Percentiles rank a stretch among this genome's conserved stretches.
phyloP scores from a whole-genome alignment of 805 yeast species.

The Yamadazyma sp. region DNA sequence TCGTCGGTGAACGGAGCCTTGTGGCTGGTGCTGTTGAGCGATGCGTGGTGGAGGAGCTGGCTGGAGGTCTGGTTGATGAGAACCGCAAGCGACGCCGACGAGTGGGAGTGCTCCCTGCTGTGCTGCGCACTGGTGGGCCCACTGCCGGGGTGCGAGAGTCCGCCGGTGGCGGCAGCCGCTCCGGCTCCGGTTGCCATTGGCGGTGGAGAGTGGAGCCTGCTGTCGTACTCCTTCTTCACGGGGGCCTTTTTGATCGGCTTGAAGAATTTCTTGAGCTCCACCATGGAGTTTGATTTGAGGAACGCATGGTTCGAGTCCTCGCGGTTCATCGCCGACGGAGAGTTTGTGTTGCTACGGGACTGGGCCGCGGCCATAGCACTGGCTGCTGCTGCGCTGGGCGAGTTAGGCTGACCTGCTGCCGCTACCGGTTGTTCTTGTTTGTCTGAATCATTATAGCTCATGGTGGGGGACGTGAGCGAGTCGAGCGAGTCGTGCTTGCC shows the following conservation, averaged over 20 bases:
- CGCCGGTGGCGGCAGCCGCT: no score
- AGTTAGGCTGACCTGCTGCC: not conserved
- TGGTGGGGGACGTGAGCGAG: slow-evolving; percentile 34
- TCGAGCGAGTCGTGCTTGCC: slow-evolving; percentile 44
- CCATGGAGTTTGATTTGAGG: slow-evolving; percentile 54
- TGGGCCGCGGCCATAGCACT: not conserved
- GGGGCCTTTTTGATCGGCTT: slow-evolving; percentile 49
- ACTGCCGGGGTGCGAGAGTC: not conserved
- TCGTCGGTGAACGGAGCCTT: slow-evolving; percentile 31
- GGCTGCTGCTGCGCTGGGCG: slow-evolving; percentile 2
- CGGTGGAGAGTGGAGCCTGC: slow-evolving; percentile 32
- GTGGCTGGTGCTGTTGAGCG: slow-evolving; percentile 29
- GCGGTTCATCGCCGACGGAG: slow-evolving; percentile 17
- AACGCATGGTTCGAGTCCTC: slow-evolving; percentile 33
- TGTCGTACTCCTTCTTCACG: slow-evolving; percentile 20
- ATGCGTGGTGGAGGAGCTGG: slow-evolving; percentile 36
- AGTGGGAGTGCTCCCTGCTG: slow-evolving; percentile 35
- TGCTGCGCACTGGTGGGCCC: slow-evolving; percentile 6
- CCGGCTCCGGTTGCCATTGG: slow-evolving; percentile 18
- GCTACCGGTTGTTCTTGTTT: not conserved
- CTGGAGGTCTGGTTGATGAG: slow-evolving; percentile 38
- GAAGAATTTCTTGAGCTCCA: slow-evolving; percentile 69
- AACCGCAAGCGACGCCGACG: slow-evolving; percentile 36
- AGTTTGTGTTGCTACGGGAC: slow-evolving; percentile 11
- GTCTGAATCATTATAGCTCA: slow-evolving; percentile 29